A percentile compares a stretch with the other conserved stretches of the same genome.
phyloP scores from a whole-genome alignment of 177 flowering plant genomes.

The Vitis hybrid region DNA sequence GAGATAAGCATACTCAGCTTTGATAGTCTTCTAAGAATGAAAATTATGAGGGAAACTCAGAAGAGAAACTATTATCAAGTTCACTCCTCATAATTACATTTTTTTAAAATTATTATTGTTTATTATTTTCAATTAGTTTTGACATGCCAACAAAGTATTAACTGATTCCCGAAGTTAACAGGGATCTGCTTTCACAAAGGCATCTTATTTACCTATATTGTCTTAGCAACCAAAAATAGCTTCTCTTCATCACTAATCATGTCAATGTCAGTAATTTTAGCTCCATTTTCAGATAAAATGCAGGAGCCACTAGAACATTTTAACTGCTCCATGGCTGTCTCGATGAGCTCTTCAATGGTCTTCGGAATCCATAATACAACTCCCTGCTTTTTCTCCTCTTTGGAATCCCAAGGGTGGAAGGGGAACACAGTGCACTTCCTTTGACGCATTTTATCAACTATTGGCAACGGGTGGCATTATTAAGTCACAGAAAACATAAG shows the following conservation, averaged over 20 bases:
- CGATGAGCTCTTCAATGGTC: conserved; percentile 50
- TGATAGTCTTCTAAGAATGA: no score
- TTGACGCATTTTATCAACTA: conserved; percentile 26
- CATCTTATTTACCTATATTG: conserved; percentile 11
- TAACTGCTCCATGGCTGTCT: conserved; percentile 33
- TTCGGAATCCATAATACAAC: conserved; percentile 55
- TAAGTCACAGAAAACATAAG: neutral
- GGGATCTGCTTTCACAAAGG: no score
- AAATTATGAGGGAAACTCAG: no score
- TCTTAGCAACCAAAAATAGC: conserved; percentile 37
- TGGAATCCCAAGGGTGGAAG: conserved; percentile 52
- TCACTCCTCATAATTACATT: no score
- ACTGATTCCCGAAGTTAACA: no score
- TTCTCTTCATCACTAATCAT: conserved; percentile 57
- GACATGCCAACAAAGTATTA: no score
- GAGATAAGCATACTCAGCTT: no score
- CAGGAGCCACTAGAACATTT: conserved; percentile 16
- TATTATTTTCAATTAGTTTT: no score
- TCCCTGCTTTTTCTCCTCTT: conserved; percentile 40
- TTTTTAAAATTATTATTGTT: no score
- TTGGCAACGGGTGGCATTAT: neutral
- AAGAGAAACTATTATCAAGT: no score
- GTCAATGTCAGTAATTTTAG: conserved; percentile 43
- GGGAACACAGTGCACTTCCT: conserved; percentile 61
- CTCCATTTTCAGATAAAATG: conserved; percentile 55